Evolutionary conservation across 1,284 basidiomycete species (phyloP), one percentile per base, ranked within the genome.

Genomic region (Pulchroboletus neoregius): DNA sequence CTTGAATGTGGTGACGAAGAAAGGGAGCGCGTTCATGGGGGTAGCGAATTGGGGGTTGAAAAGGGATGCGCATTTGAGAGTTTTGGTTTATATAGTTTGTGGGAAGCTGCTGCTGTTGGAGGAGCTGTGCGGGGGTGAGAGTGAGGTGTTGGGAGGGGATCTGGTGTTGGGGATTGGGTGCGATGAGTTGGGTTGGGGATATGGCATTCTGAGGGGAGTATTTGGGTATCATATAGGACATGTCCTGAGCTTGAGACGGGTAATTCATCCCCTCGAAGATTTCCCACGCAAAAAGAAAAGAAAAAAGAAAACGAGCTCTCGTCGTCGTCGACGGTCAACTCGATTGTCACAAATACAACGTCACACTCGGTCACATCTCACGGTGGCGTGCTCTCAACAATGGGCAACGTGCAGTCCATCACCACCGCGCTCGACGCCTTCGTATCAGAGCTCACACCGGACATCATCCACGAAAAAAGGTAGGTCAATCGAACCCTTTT

Each of bases 401-500:
- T 87, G 86, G 86, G 85, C 11, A 87, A 87, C 59, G 75, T 72
- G 23, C 82, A 87, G 22, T 74, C 78, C 8, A 67, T 87, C 51
- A 82, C 82, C 8, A 88, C 86, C 37, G 89, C 91, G 6, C 72
- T 94, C 49, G 92, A 94, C 67, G 91, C 89, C 5, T 94, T 91
- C 63, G 84, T 97, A 22, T 78, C 84, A 6, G 93, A 96, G 63
- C 76, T 96, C 8, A 87, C 88, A 10, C 78, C 77, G 12, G 92
- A 95, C 62, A 78, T 95, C 15, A 76, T 87, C 5, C 95, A 94
- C 60, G 94, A 96, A 63, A 88, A 90, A 73, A 92, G 88, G 93
- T 93, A 50, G 41, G 74, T 58, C 18, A 16, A 33, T 4, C n/a
- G 15, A 15, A 16, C 16, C 16, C 16, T 6, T 11, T 20, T 34